Percentiles rank a stretch among this genome's conserved stretches.
Conservation (phyloP, 352 stramenopile species). For the Proteromonas lacertae region DNA sequence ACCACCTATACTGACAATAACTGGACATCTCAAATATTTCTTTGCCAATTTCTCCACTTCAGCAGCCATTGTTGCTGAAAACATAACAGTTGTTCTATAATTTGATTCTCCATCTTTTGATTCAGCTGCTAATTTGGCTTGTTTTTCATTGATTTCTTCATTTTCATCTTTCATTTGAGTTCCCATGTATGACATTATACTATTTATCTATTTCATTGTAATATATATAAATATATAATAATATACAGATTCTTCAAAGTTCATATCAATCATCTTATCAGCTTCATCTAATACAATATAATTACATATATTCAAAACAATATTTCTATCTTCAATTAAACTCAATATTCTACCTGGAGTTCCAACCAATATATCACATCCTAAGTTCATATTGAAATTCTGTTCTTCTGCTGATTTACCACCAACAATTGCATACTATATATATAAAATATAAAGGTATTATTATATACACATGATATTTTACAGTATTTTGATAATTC, state of each 20-base stretch:
- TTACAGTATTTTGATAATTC: too few relatives aligned
- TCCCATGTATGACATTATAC: too few relatives aligned
- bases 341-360: slow-evolving; percentile 90
- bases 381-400: too few relatives aligned
- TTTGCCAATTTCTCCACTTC: slow-evolving; percentile 85
- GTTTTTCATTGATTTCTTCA: too few relatives aligned
- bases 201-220: too few relatives aligned
- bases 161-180: too few relatives aligned
- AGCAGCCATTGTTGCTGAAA: slow-evolving; percentile 86
- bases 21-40: slow-evolving; percentile 72
- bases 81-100: slow-evolving; percentile 60
- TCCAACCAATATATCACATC: too few relatives aligned
- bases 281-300: slow-evolving; percentile 96
- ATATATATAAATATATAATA: not conserved
- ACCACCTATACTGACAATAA: slow-evolving; percentile 86
- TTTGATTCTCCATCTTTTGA: slow-evolving; percentile 11
- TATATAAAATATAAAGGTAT: too few relatives aligned
- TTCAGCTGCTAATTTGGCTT: too few relatives aligned
- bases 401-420: too few relatives aligned
- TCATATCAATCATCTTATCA: slow-evolving; percentile 27
- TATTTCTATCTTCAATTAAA: slow-evolving; percentile 75
- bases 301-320: slow-evolving; percentile 93
- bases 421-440: too few relatives aligned
- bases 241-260: slow-evolving; percentile 16
- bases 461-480: too few relatives aligned